Percentiles rank a stretch among this genome's conserved stretches.
Evolutionary conservation across 2,329 filamentous ascomycete species (phyloP).

Genomic region (Penicillium sp.): DNA sequence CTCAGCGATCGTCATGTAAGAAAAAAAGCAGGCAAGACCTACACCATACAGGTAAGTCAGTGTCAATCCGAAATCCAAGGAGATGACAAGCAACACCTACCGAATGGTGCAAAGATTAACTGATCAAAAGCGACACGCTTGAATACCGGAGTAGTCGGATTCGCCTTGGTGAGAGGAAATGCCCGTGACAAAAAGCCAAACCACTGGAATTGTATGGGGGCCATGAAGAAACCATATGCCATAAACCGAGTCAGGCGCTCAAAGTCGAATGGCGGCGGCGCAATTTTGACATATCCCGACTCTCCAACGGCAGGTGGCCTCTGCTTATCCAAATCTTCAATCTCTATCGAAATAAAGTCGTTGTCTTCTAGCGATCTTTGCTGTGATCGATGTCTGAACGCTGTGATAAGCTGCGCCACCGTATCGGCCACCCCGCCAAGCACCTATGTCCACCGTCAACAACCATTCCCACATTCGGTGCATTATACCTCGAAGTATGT

Average conservation of each 20-base stretch:
- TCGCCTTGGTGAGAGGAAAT: conserved; percentile 81
- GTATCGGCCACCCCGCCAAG: conserved; percentile 95
- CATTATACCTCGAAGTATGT: not conserved
- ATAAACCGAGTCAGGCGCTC: conserved; percentile 93
- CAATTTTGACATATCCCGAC: conserved; percentile 60
- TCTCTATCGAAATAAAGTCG: conserved; percentile 79
- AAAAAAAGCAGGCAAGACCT: conserved; percentile 86
- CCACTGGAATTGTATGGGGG: conserved; percentile 93
- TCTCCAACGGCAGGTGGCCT: conserved; percentile 66
- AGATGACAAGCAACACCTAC: conserved; percentile 45
- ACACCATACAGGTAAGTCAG: not conserved
- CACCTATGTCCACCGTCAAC: conserved; percentile 49
- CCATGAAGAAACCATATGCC: conserved; percentile 96
- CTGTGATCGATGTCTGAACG: conserved; percentile 64
- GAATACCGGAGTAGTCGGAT: conserved; percentile 72
- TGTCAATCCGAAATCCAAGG: not conserved
- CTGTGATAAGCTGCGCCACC: conserved; percentile 87
- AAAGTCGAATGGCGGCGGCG: conserved; percentile 89
- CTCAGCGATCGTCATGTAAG: conserved; percentile 93
- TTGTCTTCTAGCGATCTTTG: conserved; percentile 54
- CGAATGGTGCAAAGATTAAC: conserved; percentile 85
- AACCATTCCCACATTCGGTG: not conserved
- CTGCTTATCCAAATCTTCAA: conserved; percentile 82
- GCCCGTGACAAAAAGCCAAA: conserved; percentile 78
- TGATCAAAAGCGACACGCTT: conserved; percentile 93